These are phyloP conservation scores for Fomitopsis pulvina DNA, from an alignment of 768 basidiomycete species.

Conservation along the genomic window DNA sequence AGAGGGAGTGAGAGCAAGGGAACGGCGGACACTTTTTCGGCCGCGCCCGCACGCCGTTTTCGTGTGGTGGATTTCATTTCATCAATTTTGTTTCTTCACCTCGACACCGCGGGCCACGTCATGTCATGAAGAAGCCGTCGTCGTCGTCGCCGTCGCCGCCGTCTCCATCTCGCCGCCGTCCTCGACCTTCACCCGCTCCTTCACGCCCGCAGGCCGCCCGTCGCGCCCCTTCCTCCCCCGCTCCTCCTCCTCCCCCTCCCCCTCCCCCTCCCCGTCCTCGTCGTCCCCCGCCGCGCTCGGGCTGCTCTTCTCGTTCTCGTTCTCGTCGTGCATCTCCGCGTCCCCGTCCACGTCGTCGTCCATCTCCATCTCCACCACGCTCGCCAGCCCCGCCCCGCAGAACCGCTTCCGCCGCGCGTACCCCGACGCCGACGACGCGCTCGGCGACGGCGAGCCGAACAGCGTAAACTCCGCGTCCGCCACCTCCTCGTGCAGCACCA, in stretches of 20 bases:
- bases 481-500: constrained; percentile 24
- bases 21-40: background rate
- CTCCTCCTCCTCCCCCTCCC: constrained; percentile 16
- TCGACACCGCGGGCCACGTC: too few relatives aligned
- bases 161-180: constrained; percentile 24
- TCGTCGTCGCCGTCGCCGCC: background rate
- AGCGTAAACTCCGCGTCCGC: constrained; percentile 14
- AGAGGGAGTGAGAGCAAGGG: too few relatives aligned
- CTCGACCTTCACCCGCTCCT: constrained; percentile 20
- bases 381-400: constrained; percentile 22
- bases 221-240: constrained; percentile 20
- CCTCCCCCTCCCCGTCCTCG: constrained; percentile 12
- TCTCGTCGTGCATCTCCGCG: constrained; percentile 10
- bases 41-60: background rate
- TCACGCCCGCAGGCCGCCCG: constrained; percentile 17
- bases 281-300: constrained; percentile 17
- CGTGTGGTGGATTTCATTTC: background rate
- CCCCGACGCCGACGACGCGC: constrained; percentile 3
- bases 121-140: too few relatives aligned
- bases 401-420: constrained; percentile 18
- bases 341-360: constrained; percentile 9
- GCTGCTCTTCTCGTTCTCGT: constrained; percentile 9
- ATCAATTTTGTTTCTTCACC: too few relatives aligned
- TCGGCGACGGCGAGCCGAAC: constrained; percentile 6
- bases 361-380: constrained; percentile 27